Base-by-base conservation (phyloP, 1,284 basidiomycete genomes). In the Limonomyces culmigenus region DNA sequence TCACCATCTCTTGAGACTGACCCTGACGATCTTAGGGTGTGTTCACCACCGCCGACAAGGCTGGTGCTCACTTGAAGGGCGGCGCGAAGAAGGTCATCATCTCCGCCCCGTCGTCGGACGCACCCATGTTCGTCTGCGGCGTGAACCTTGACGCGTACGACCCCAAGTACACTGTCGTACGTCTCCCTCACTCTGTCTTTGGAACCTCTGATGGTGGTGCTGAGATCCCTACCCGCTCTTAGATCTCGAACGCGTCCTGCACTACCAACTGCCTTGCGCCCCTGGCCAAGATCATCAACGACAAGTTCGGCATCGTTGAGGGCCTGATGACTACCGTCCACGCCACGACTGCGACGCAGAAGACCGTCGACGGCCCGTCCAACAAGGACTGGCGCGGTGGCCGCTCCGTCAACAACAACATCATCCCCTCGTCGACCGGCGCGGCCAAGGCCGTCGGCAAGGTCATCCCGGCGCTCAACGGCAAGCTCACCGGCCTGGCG, bases 21-120 rank as follows among this genome's bases (percentile, higher is more conserved):
- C 16, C 15, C 30, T 32, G 30, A 5, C 3, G 18, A 21, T 17
- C 8, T 5, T 19, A 12, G 3, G 14, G 4, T 14, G 17, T 25
- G 5, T 4, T 37, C 14, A 16, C 29, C 8, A 92, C 23, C 23
- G 23, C n/a, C 23, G 23, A 27, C 8, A 27, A 87, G 70, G 93
- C 95, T 42, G 70, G 70, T 38, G 78, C 76, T 48, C 93, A 99
- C 70, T 70, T 99, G 65, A 92, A 95, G 67, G 93, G 95, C 54
- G 95, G 95, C 59, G 93, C 95, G 58, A 97, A 98, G 80, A 98
- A 97, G 73, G 93, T 99, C 56, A 72, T 99, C 67, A 98, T 99
- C 74, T 96, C 93, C 47, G 95, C 93, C 39, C 93, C 93, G 50
- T 98, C 95, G 19, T 77, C 91, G 38, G 95, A 98, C 60, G 95